Percentiles rank a stretch among this genome's conserved stretches.
These are phyloP conservation scores for Tricladium varicosporioides DNA, from an alignment of 2,329 filamentous ascomycete genomes.

Conservation along the genomic window DNA sequence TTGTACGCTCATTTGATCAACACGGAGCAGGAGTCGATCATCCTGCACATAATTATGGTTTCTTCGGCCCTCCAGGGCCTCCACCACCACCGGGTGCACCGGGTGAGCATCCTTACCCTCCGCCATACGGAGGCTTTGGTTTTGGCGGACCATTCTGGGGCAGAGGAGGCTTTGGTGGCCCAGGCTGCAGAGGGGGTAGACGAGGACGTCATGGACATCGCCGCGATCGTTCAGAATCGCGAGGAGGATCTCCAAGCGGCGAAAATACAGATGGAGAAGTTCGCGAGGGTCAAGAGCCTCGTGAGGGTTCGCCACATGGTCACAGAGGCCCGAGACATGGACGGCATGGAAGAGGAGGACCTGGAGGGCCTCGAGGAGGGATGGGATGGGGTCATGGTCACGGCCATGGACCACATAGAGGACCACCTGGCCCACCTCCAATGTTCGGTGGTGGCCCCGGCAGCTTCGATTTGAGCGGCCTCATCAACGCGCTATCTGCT, in stretches of 20 bases:
- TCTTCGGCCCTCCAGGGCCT: constrained; percentile 10
- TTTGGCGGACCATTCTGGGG: constrained; percentile 20
- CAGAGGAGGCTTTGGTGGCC: constrained; percentile 23
- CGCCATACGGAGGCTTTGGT: constrained; percentile 20
- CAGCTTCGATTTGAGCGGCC: constrained; percentile 30
- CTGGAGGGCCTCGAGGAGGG: too few relatives aligned
- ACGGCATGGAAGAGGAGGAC: constrained; percentile 17
- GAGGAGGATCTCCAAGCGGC: constrained; percentile 6
- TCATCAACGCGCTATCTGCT: constrained; percentile 25
- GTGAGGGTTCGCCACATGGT: constrained; percentile 3
- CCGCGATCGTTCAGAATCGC: constrained; percentile 3
- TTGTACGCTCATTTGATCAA: constrained; percentile 25
- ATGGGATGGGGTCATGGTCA: constrained; percentile 4
- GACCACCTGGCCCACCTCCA: constrained; percentile 12
- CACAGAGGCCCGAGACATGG: constrained; percentile 8
- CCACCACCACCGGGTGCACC: constrained; percentile 11
- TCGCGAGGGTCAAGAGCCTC: constrained; percentile 12
- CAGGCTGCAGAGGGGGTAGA: constrained; percentile 22
- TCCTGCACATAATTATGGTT: constrained; percentile 9
- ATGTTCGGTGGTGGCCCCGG: constrained; percentile 21
- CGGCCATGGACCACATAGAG: constrained; percentile 17
- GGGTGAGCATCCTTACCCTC: constrained; percentile 11
- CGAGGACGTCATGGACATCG: constrained; percentile 20
- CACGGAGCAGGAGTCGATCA: constrained; percentile 32
- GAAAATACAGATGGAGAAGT: constrained; percentile 9